Base-by-base conservation (phyloP, 768 basidiomycete species). In the Suillus spraguei region DNA sequence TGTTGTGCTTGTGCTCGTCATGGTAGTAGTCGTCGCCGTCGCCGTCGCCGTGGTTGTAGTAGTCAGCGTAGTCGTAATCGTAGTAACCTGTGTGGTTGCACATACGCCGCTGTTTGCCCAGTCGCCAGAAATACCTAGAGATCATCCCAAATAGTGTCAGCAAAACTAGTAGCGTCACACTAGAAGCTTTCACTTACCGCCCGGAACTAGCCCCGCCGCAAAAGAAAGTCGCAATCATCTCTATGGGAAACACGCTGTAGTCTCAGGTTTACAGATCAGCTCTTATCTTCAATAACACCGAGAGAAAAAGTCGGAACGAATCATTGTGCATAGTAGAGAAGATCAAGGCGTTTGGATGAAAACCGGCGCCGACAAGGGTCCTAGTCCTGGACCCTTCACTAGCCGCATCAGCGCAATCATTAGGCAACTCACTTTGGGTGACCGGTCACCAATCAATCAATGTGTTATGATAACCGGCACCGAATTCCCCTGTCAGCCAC, bases 31-130 rank as follows among this genome's bases (percentile, higher is more conserved):
- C 28, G 42, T 24, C 1, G 63, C 53, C 5, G 66, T 64, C n/a
- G n/a, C n/a, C n/a, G n/a, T n/a, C n/a, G n/a, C n/a, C 6, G 71
- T 60, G 3, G 66, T 64, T 3, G 70, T 60, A 3, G 69, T 68
- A 0, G 73, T 60, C 20, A 8, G 8, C 17, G n/a, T 13, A 5
- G 46, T 22, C 4, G 22, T 66, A 3, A 52, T 67, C 32, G 72
- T 67, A 5, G 65, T 66, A n/a, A n/a, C n/a, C n/a, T n/a, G n/a
- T n/a, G n/a, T n/a, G n/a, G n/a, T n/a, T n/a, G n/a, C n/a, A 5
- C 79, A 80, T 4, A 63, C 60, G 4, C 80, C 80, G 2, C 75
- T 67, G 42, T 78, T 67, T 5, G 64, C 64, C 80, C 79, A 80
- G 14, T 72, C 77, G 4, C 66, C 76, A 0, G 72, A 59, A 17